phyloP scores from a whole-genome alignment of 2,329 filamentous ascomycete genomes.

The Colletotrichum eleusines region DNA sequence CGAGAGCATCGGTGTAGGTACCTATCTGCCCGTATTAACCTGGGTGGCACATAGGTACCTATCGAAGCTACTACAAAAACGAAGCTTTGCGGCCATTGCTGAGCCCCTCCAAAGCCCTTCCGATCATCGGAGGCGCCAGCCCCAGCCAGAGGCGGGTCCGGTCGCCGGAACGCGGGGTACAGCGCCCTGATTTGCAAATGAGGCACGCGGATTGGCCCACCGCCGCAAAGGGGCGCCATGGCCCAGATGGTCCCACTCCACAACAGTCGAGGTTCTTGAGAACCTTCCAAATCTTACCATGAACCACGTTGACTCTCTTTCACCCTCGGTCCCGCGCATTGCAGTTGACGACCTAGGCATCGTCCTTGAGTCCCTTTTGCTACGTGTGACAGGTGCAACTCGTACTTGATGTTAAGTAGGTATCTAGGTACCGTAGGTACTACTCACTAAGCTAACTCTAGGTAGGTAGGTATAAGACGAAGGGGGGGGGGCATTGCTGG shows the following conservation, averaged over 20 bases:
- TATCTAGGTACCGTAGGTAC: too few relatives aligned
- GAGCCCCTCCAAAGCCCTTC: conserved; percentile 32
- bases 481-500: too few relatives aligned
- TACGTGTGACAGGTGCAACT: neutral
- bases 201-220: conserved; percentile 46
- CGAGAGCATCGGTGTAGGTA: neutral
- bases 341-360: conserved; percentile 3
- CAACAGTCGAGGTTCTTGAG: conserved; percentile 13
- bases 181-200: conserved; percentile 50
- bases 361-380: neutral
- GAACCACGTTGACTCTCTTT: conserved; percentile 8
- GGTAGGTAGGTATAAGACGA: too few relatives aligned
- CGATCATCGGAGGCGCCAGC: conserved; percentile 50
- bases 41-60: neutral
- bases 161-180: conserved; percentile 54
- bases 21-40: neutral
- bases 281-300: conserved; percentile 31
- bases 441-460: too few relatives aligned
- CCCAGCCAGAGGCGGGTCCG: conserved; percentile 45
- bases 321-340: neutral
- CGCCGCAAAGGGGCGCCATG: conserved; percentile 23
- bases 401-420: too few relatives aligned
- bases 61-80: neutral
- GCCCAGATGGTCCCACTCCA: conserved; percentile 4
- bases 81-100: conserved; percentile 36